Conservation (phyloP, 2,329 filamentous ascomycete species). For the Orbilia oligospora region DNA sequence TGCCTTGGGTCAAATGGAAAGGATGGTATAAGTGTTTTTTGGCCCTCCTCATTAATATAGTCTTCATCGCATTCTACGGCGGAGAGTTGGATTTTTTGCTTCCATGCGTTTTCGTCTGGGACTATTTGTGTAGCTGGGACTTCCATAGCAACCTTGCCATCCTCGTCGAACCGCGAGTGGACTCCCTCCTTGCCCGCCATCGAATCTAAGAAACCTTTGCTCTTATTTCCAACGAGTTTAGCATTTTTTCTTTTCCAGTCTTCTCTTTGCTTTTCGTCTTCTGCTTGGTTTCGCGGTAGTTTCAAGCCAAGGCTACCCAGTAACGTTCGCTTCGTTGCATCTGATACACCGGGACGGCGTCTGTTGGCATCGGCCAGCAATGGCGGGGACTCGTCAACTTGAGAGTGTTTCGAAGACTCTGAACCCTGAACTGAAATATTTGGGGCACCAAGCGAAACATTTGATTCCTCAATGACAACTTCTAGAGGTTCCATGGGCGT, state of each 20-base stretch:
- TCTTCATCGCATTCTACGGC: constrained; percentile 64
- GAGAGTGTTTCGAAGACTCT: background rate
- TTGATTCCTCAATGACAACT: constrained; percentile 28
- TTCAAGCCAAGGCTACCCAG: constrained; percentile 40
- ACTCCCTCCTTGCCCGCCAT: constrained; percentile 47
- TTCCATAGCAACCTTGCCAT: constrained; percentile 53
- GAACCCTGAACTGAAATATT: constrained; percentile 23
- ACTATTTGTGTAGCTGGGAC: background rate
- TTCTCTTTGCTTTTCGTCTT: constrained; percentile 44
- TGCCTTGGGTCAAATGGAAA: constrained; percentile 63
- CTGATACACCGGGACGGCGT: constrained; percentile 36
- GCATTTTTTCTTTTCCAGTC: constrained; percentile 54
- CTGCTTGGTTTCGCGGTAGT: constrained; percentile 47
- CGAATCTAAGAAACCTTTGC: constrained; percentile 54
- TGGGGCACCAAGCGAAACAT: constrained; percentile 34
- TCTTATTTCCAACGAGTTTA: constrained; percentile 54
- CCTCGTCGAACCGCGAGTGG: constrained; percentile 60
- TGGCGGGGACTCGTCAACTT: constrained; percentile 16
- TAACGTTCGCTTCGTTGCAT: constrained; percentile 42
- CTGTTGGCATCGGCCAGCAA: constrained; percentile 8
- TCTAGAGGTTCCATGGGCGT: constrained; percentile 51
- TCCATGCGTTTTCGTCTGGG: constrained; percentile 61
- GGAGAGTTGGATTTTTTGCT: constrained; percentile 61
- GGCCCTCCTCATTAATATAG: constrained; percentile 40
- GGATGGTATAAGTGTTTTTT: constrained; percentile 58